Percentiles rank a stretch among this genome's conserved stretches.
Evolutionary conservation across 2,329 filamentous ascomycete genomes (phyloP).

Genomic region (Diaporthe ampelina): DNA sequence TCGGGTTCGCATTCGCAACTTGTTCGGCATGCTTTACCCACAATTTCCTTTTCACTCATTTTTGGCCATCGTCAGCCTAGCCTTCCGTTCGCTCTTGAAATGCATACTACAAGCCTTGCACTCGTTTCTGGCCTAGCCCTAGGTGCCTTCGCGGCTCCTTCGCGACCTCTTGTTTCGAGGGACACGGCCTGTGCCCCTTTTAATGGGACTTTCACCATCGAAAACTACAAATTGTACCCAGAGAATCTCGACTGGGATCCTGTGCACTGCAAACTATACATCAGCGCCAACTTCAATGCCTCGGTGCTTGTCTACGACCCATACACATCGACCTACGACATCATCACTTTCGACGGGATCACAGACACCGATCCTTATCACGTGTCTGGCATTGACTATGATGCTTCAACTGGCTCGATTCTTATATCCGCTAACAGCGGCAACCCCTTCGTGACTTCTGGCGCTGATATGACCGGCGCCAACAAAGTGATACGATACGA

Average conservation of each 20-base stretch:
- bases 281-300: slow-evolving; percentile 2
- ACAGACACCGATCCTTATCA: slow-evolving; percentile 3
- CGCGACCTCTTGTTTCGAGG: background rate
- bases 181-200: background rate
- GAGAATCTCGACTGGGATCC: slow-evolving; percentile 8
- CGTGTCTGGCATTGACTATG: slow-evolving; percentile 1
- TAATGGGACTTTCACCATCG: background rate
- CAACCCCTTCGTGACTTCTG: slow-evolving; percentile 2
- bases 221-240: slow-evolving; percentile 13
- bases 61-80: background rate
- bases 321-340: slow-evolving; percentile 1
- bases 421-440: slow-evolving; percentile 4
- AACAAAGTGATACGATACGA: slow-evolving; percentile 10
- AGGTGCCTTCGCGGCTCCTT: background rate
- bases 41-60: background rate
- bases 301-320: slow-evolving; percentile 4
- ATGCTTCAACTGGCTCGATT: background rate
- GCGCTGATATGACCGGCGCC: background rate
- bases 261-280: background rate
- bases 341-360: background rate
- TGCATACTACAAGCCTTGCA: background rate
- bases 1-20: background rate
- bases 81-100: background rate
- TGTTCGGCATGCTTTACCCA: background rate
- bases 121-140: background rate